Evolutionary conservation across 2,329 filamentous ascomycete genomes (phyloP).

Genomic region (Ophiobolus disseminans): DNA sequence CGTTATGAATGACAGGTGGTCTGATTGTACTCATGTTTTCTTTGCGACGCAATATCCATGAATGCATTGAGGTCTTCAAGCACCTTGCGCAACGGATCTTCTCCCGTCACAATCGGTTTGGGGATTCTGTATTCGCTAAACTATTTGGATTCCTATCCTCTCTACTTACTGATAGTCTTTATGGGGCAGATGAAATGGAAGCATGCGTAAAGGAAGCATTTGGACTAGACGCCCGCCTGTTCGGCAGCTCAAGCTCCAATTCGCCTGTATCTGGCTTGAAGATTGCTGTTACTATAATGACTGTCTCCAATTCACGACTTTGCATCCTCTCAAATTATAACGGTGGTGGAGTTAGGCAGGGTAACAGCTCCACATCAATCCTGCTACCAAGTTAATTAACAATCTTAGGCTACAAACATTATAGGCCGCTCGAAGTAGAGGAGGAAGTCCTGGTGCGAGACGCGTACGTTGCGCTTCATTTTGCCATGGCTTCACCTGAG

Average conservation of each 20-base stretch:
- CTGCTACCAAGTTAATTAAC: constrained; percentile 3
- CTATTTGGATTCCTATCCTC: constrained; percentile 43
- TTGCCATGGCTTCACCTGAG: too few relatives aligned
- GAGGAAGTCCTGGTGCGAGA: constrained; percentile 15
- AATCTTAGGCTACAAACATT: constrained; percentile 19
- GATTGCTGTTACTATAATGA: constrained; percentile 18
- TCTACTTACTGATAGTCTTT: constrained; percentile 14
- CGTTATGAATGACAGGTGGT: too few relatives aligned
- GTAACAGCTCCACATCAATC: constrained; percentile 6
- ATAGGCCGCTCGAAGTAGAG: constrained; percentile 7
- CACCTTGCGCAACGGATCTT: constrained; percentile 16
- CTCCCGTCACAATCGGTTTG: not conserved
- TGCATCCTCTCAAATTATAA: constrained; percentile 27
- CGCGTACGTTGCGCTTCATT: constrained; percentile 19
- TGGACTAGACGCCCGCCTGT: constrained; percentile 5
- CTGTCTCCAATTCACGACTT: constrained; percentile 10
- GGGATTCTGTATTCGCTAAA: constrained; percentile 3
- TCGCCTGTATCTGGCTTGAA: constrained; percentile 10
- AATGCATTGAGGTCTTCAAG: constrained; percentile 17
- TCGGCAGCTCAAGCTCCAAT: constrained; percentile 7
- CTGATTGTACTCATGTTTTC: constrained; percentile 26
- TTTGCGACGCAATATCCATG: constrained; percentile 6
- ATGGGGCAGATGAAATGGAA: constrained; percentile 46
- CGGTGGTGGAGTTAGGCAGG: constrained; percentile 5
- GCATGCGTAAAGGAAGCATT: constrained; percentile 22